Percentiles rank a stretch among this genome's conserved stretches.
Evolutionary conservation across 495 filamentous ascomycete genomes (phyloP).

Genomic region (Tuber borchii): DNA sequence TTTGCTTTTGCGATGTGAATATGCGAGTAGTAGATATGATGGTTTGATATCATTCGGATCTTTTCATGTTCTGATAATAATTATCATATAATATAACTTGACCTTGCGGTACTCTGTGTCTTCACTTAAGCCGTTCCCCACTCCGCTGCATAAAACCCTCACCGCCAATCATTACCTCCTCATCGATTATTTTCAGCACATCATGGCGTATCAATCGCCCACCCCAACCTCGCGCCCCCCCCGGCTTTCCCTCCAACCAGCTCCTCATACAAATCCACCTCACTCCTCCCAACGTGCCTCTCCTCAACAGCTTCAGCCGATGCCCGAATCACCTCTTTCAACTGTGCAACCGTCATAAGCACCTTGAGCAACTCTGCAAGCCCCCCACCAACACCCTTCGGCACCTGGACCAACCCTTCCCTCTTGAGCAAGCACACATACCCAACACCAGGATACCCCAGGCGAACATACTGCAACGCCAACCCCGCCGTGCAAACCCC

Average conservation of each 20-base stretch:
- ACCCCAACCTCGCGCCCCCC: background rate
- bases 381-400: background rate
- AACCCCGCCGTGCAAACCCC: slow-evolving; percentile 31
- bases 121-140: too few species aligned
- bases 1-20: background rate
- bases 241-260: background rate
- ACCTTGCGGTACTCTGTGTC: background rate
- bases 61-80: background rate
- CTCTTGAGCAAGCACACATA: slow-evolving; percentile 19
- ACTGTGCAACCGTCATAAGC: slow-evolving; percentile 13
- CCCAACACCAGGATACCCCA: slow-evolving; percentile 13
- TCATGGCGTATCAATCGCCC: slow-evolving; percentile 5
- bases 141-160: too few species aligned
- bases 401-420: slow-evolving; percentile 20
- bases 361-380: slow-evolving; percentile 14
- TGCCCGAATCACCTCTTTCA: slow-evolving; percentile 28
- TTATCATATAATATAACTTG: background rate
- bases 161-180: too few species aligned
- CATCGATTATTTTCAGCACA: background rate
- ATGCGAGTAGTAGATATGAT: background rate
- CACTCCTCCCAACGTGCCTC: background rate
- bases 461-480: slow-evolving; percentile 17
- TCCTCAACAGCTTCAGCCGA: slow-evolving; percentile 19
- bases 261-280: background rate
- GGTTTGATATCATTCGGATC: background rate